phyloP scores from a whole-genome alignment of 306 rosid species.

The Cicer cuneatum region DNA sequence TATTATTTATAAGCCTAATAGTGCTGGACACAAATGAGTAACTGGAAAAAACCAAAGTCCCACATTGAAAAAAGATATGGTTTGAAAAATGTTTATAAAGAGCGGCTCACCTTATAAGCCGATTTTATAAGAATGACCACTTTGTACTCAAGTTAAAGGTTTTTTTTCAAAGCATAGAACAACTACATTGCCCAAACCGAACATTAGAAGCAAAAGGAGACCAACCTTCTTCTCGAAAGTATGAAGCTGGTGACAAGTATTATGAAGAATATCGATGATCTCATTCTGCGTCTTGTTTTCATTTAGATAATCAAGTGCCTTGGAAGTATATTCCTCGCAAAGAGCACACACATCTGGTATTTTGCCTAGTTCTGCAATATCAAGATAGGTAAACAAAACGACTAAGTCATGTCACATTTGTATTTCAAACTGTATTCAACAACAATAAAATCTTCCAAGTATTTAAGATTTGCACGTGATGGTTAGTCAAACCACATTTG shows the following conservation, averaged over 20 bases:
- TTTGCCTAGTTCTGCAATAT: conserved; percentile 48
- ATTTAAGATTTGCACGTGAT: not conserved
- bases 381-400: conserved; percentile 30
- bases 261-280: conserved; percentile 61
- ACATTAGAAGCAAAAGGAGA: conserved; percentile 9
- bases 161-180: not conserved
- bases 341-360: conserved; percentile 66
- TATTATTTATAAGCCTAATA: too few species aligned
- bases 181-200: conserved; percentile 1
- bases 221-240: conserved; percentile 60
- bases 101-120: too few species aligned
- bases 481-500: conserved; percentile 2
- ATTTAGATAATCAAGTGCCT: conserved; percentile 69
- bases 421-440: conserved; percentile 2
- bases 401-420: conserved; percentile 4
- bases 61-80: too few species aligned
- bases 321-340: conserved; percentile 72
- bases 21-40: too few species aligned
- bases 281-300: conserved; percentile 75
- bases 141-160: too few species aligned
- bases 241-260: conserved; percentile 55
- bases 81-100: too few species aligned
- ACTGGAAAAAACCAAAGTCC: too few species aligned
- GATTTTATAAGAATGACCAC: too few species aligned
- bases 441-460: not conserved